Base-by-base conservation (phyloP, 352 stramenopile species). In the Phytophthora chlamydospora region DNA sequence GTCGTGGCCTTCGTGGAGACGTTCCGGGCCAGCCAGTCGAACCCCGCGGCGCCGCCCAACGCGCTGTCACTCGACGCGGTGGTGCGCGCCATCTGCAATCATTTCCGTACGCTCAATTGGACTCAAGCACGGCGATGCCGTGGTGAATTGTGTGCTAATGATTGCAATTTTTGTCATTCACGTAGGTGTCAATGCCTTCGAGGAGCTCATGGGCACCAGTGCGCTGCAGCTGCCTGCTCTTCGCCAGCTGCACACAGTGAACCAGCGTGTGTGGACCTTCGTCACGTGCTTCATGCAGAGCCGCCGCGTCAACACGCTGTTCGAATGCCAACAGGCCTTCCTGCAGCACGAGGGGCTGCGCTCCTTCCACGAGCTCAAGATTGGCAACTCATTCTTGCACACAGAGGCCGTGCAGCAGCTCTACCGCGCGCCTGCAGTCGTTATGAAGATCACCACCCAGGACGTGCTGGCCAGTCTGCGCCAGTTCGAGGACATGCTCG, bases 331-430 rank as follows among this genome's bases (percentile, higher is more conserved):
- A 32, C 52, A 77, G 27, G 70, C 78, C 14, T 91, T 93, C 32
- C 52, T 91, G 14, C 55, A 76, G 36, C 78, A 91, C 34, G 85
- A 93, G 71, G 78, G 78, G 38, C 71, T 93, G 17, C 68, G 56
- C 6, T 71, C 78, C 29, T 92, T 93, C 47, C 42, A 69, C 12
- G 79, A 91, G 12, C 71, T 95, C 12, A 85, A 80, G 44, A 64
- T 96, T 1, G 87, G 87, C 43, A 96, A 90, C 48, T 91, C 82
- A 11, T 96, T 96, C 56, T 19, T 90, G 29, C 77, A 85, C 40
- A 83, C 83, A 1, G 83, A 93, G 49, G 83, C 87, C n/a, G 85
- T 94, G 49, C 85, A 94, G 62, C 56, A 77, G 32, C 50, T 92
- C 14, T 91, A 93, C 48, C 71, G 77, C 14, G 62, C 62, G 1